Conservation (phyloP, 441 rosid genomes). For the Jatropha podagrica region DNA sequence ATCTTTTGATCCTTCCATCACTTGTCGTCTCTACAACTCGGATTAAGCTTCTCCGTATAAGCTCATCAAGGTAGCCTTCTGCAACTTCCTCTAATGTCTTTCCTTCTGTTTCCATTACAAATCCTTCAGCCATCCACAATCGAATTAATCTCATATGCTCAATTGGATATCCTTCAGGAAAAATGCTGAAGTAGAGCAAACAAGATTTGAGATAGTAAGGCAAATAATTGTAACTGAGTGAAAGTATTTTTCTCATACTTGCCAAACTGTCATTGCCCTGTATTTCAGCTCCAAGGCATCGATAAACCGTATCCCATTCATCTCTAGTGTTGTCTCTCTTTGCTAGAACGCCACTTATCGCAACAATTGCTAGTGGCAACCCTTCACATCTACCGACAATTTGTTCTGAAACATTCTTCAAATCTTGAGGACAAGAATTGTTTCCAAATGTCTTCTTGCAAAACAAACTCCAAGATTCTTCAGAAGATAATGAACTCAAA, state of each 20-base stretch:
- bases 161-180: slow-evolving; percentile 24
- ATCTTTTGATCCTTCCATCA: slow-evolving; percentile 23
- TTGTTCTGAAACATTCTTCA: slow-evolving; percentile 19
- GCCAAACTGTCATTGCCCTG: slow-evolving; percentile 3
- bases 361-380: slow-evolving; percentile 34
- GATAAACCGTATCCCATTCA: slow-evolving; percentile 29
- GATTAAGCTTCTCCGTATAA: slow-evolving; percentile 27
- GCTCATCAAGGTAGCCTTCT: slow-evolving; percentile 27
- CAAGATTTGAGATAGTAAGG: slow-evolving; percentile 16
- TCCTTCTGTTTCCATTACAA: slow-evolving; percentile 25
- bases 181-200: slow-evolving; percentile 12
- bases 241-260: slow-evolving; percentile 16
- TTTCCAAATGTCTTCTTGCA: slow-evolving; percentile 28
- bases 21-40: slow-evolving; percentile 18
- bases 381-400: slow-evolving; percentile 31
- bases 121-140: slow-evolving; percentile 36
- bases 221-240: slow-evolving; percentile 29
- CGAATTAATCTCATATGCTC: slow-evolving; percentile 18
- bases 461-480: slow-evolving; percentile 26
- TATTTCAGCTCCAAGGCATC: slow-evolving; percentile 21
- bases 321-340: slow-evolving; percentile 18
- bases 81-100: slow-evolving; percentile 29
- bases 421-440: slow-evolving; percentile 22
- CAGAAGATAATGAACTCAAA: slow-evolving; percentile 17
- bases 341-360: slow-evolving; percentile 28